These are phyloP conservation scores for Ceratobasidium sp. DNA, from an alignment of 1,284 basidiomycete species.

Conservation along the genomic window DNA sequence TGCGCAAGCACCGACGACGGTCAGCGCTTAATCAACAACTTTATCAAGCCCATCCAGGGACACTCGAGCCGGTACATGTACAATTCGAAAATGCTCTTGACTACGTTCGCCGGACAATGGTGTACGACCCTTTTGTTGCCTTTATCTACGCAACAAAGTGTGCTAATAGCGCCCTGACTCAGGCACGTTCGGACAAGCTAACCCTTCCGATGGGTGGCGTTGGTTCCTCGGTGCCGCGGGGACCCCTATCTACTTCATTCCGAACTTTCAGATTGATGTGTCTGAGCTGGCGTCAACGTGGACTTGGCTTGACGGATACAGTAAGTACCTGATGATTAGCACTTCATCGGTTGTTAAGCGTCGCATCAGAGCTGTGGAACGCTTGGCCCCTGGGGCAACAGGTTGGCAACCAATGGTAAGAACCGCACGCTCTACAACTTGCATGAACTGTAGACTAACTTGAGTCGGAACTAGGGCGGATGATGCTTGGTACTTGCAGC, in stretches of 20 bases:
- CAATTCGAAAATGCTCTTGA: conserved; percentile 59
- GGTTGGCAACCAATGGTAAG: conserved; percentile 51
- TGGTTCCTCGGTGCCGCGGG: conserved; percentile 30
- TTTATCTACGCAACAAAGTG: background rate
- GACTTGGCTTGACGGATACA: conserved; percentile 59
- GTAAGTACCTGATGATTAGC: background rate
- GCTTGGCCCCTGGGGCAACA: conserved; percentile 54
- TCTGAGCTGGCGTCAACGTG: conserved; percentile 53
- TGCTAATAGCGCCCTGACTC: background rate
- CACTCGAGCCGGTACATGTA: conserved; percentile 57
- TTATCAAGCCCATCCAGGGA: conserved; percentile 54
- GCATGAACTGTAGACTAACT: too few relatives aligned
- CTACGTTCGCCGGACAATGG: conserved; percentile 61
- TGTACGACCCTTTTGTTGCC: conserved; percentile 55
- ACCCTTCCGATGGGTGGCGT: conserved; percentile 24
- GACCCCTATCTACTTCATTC: conserved; percentile 55
- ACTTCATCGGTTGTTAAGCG: conserved; percentile 48
- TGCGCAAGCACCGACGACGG: conserved; percentile 56
- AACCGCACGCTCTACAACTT: background rate
- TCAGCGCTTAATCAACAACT: conserved; percentile 53
- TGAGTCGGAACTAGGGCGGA: conserved; percentile 14
- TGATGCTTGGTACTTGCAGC: conserved; percentile 55
- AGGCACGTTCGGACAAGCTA: conserved; percentile 35
- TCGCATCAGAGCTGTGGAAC: conserved; percentile 25
- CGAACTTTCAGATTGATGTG: conserved; percentile 56